Percentiles rank a stretch among this genome's conserved stretches.
phyloP scores from a whole-genome alignment of 257 asterid genomes.

The Oldenlandia corymbosa region DNA sequence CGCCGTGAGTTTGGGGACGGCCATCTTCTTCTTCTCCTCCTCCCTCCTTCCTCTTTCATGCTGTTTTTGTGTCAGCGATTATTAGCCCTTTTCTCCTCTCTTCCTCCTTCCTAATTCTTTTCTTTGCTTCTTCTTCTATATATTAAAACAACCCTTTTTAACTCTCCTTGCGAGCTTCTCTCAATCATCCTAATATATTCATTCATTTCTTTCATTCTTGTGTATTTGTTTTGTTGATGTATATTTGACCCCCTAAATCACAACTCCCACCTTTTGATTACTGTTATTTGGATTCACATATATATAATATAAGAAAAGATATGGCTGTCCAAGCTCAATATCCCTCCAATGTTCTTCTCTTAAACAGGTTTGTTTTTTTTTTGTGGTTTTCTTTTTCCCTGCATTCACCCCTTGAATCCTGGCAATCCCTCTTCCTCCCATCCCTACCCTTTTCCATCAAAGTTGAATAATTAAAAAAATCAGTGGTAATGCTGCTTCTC shows the following conservation, averaged over 20 bases:
- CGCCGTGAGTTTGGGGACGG: conserved; percentile 21
- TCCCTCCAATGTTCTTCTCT: conserved; percentile 35
- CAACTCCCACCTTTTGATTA: no score
- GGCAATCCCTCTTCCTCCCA: neutral
- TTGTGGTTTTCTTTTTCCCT: neutral
- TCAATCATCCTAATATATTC: neutral
- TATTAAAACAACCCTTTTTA: no score
- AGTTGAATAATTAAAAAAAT: neutral
- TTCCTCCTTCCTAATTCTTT: neutral
- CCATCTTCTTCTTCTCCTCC: conserved; percentile 16
- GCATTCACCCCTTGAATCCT: conserved; percentile 1
- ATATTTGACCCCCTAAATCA: no score
- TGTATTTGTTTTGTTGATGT: neutral
- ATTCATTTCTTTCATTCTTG: neutral
- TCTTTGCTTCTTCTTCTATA: neutral
- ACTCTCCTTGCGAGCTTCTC: no score
- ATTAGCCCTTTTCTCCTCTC: conserved; percentile 18
- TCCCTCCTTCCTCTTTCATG: conserved; percentile 9
- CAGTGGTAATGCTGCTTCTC: neutral
- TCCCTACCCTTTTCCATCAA: no score
- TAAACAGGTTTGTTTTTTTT: conserved; percentile 32
- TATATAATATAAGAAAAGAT: no score
- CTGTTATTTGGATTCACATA: no score
- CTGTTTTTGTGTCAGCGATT: conserved; percentile 32
- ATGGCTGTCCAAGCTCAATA: conserved; percentile 58